Percentiles rank a stretch among this genome's conserved stretches.
These are phyloP conservation scores for Apiotrichum brassicae DNA, from an alignment of 1,284 basidiomycete genomes.

Conservation along the genomic window DNA sequence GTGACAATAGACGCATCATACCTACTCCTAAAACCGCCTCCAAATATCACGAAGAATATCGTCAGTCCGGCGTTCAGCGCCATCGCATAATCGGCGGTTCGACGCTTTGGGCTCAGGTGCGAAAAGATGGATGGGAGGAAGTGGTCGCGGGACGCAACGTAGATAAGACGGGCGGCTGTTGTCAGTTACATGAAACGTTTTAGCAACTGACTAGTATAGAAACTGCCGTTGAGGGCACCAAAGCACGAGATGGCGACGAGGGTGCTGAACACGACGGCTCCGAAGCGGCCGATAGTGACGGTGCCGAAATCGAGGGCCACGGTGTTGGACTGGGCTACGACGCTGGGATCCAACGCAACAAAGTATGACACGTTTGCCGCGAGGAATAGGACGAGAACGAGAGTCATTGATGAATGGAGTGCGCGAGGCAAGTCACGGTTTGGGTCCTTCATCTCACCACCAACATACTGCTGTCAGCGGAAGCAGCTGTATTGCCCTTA, in stretches of 20 bases:
- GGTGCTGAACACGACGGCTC: constrained; percentile 75
- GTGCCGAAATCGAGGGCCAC: constrained; percentile 92
- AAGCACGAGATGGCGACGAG: constrained; percentile 91
- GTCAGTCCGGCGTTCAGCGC: constrained; percentile 69
- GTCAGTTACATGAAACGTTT: not conserved
- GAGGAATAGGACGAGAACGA: constrained; percentile 62
- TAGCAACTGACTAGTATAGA: constrained; percentile 59
- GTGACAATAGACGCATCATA: not conserved
- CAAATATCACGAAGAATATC: constrained; percentile 68
- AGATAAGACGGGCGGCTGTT: constrained; percentile 65
- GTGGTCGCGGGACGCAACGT: constrained; percentile 78
- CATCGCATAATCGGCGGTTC: constrained; percentile 81
- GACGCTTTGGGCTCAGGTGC: constrained; percentile 61
- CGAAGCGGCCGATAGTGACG: constrained; percentile 73
- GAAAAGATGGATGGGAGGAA: constrained; percentile 80
- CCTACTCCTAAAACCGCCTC: constrained; percentile 73
- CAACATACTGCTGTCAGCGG: constrained; percentile 76
- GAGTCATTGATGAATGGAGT: constrained; percentile 79
- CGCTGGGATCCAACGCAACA: constrained; percentile 75
- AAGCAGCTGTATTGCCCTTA: too few species aligned
- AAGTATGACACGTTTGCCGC: constrained; percentile 87
- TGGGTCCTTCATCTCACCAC: constrained; percentile 81
- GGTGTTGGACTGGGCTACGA: constrained; percentile 60
- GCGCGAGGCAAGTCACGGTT: constrained; percentile 80
- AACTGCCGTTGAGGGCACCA: constrained; percentile 79